Percentiles rank a stretch among this genome's conserved stretches.
These are phyloP conservation scores for Verticillium dahliae DNA, from an alignment of 2,329 filamentous ascomycete genomes.

Conservation along the genomic window DNA sequence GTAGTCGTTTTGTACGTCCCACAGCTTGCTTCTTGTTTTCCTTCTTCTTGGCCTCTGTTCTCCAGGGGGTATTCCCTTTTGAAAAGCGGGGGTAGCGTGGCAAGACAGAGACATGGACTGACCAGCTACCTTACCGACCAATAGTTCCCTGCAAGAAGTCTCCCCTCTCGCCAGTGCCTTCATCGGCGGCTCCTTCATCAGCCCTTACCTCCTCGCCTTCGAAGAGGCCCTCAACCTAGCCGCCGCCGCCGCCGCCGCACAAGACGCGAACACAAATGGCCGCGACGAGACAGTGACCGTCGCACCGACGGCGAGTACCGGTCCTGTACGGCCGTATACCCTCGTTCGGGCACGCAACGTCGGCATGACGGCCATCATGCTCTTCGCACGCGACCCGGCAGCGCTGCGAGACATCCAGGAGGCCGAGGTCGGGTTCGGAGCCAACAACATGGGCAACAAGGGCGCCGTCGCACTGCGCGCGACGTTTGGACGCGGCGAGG, in stretches of 20 bases:
- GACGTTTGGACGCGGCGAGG: constrained; percentile 38
- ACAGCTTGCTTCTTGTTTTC: background rate
- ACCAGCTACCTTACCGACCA: background rate
- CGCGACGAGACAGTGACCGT: constrained; percentile 11
- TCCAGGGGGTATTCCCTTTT: background rate
- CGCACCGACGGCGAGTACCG: constrained; percentile 7
- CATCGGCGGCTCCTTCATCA: constrained; percentile 73
- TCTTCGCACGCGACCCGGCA: constrained; percentile 65
- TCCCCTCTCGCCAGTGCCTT: constrained; percentile 80
- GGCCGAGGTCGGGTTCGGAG: constrained; percentile 78
- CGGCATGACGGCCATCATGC: constrained; percentile 84
- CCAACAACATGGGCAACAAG: constrained; percentile 91
- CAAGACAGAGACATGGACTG: background rate
- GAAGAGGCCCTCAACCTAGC: constrained; percentile 66
- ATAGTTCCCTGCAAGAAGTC: constrained; percentile 79
- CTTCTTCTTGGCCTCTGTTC: background rate
- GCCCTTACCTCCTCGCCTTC: constrained; percentile 68
- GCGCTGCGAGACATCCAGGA: constrained; percentile 61
- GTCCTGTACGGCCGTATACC: constrained; percentile 48
- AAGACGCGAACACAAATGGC: constrained; percentile 10
- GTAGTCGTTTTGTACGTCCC: constrained; percentile 49
- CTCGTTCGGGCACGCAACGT: constrained; percentile 67
- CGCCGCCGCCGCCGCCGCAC: constrained; percentile 27
- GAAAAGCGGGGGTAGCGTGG: too few species aligned
- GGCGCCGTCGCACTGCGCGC: constrained; percentile 78